A percentile compares a stretch with the other conserved stretches of the same genome.
phyloP scores from a whole-genome alignment of 768 basidiomycete species.

The Trametes villosa region DNA sequence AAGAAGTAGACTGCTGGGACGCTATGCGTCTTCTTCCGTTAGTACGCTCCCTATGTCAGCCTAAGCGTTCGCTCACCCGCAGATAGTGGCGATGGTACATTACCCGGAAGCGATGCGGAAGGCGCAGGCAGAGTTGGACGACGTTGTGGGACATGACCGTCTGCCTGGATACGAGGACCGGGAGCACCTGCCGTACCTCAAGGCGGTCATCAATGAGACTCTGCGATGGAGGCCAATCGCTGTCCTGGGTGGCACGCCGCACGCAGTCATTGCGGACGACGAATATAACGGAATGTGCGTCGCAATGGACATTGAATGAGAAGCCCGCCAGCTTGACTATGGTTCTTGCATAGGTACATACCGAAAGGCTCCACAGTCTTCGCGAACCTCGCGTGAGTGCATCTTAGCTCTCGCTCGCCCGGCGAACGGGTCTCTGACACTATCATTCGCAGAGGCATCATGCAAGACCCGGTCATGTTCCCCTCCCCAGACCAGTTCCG shows the following conservation, averaged over 20 bases:
- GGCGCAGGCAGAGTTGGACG: constrained; percentile 35
- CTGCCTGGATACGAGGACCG: constrained; percentile 30
- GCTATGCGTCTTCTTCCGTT: constrained; percentile 18
- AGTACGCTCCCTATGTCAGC: background rate
- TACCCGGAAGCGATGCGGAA: constrained; percentile 30
- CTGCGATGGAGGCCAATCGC: constrained; percentile 34
- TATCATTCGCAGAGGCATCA: constrained; percentile 30
- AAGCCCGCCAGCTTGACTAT: background rate
- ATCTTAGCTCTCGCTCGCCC: no score
- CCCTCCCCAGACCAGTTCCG: constrained; percentile 29
- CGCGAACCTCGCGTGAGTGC: constrained; percentile 29
- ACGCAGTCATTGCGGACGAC: constrained; percentile 36
- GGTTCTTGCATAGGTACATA: constrained; percentile 28
- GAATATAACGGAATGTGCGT: constrained; percentile 35
- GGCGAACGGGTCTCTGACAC: background rate
- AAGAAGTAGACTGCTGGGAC: constrained; percentile 18
- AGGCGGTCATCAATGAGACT: constrained; percentile 33
- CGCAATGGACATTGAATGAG: background rate
- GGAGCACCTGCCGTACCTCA: constrained; percentile 28
- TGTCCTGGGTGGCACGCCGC: constrained; percentile 27
- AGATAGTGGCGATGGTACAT: constrained; percentile 31
- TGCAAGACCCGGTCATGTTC: constrained; percentile 36
- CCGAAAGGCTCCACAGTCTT: constrained; percentile 37
- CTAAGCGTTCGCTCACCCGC: background rate
- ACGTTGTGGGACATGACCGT: constrained; percentile 30